These are phyloP conservation scores for Cladorrhinum samala DNA, from an alignment of 495 filamentous ascomycete species.

Conservation along the genomic window DNA sequence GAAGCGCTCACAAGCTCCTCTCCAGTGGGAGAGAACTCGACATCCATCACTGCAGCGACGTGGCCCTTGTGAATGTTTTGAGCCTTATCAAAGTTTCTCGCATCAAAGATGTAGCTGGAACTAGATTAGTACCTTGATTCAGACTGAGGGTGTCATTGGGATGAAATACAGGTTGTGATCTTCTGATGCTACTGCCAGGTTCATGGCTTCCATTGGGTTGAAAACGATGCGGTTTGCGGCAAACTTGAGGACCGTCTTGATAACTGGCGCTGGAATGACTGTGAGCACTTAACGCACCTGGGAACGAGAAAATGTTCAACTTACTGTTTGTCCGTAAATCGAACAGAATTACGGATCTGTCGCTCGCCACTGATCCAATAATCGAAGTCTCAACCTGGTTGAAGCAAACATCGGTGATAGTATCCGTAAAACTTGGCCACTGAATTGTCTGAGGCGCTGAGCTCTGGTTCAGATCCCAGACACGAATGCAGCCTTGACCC, in stretches of 20 bases:
- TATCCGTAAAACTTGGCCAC: slow-evolving; percentile 84
- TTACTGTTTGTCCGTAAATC: slow-evolving; percentile 67
- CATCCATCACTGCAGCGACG: slow-evolving; percentile 93
- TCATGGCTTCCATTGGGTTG: slow-evolving; percentile 72
- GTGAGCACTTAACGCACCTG: background rate
- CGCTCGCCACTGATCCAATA: slow-evolving; percentile 73
- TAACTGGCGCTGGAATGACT: slow-evolving; percentile 49
- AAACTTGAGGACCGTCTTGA: slow-evolving; percentile 70
- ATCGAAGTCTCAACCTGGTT: slow-evolving; percentile 93
- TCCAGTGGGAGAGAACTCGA: slow-evolving; percentile 91
- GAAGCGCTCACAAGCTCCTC: slow-evolving; percentile 87
- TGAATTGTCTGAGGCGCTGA: slow-evolving; percentile 71
- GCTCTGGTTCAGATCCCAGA: slow-evolving; percentile 63
- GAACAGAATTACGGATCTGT: slow-evolving; percentile 75
- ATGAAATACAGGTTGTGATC: slow-evolving; percentile 45
- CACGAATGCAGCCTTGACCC: slow-evolving; percentile 77
- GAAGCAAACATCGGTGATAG: slow-evolving; percentile 84
- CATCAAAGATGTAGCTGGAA: slow-evolving; percentile 30
- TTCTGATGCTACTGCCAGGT: slow-evolving; percentile 34
- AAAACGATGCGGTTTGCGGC: slow-evolving; percentile 81
- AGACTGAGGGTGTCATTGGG: no score
- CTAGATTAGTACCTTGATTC: no score
- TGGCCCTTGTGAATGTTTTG: slow-evolving; percentile 90
- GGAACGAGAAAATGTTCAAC: background rate
- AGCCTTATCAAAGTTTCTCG: slow-evolving; percentile 45